Base-by-base conservation (phyloP, 257 asterid genomes). In the Solanum paucissectum region DNA sequence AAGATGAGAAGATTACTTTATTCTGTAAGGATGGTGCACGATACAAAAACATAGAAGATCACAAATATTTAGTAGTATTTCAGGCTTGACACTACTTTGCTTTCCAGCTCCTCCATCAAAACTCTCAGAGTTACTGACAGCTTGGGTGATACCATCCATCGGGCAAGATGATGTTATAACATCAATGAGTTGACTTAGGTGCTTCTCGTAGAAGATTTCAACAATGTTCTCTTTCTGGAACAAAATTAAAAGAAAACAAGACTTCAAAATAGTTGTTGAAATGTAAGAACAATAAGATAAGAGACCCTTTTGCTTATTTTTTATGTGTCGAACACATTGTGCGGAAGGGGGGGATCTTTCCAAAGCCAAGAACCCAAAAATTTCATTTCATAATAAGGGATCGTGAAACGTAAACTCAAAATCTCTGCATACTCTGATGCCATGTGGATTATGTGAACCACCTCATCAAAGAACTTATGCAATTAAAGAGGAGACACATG, bases 1-100 rank as follows among this genome's bases (percentile, higher is more conserved):
- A 37, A 89, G 82, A 76, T 76, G 52, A 90, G 88, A 87, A 89
- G 72, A 85, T 93, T 94, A 97, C 99, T 97, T 96, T 90, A 96
- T 97, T 92, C 97, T 94, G 85, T 92, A 92, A 32, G 99, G 98
- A 91, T 97, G 99, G 92, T 96, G 98, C 93, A 95, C 87, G 72
- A 97, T 94, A 74, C 98, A 97, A 91, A 95, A 97, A 96, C 97
- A 94, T 86, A 97, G 96, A 89, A 97, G 95, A 88, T 97, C 99
- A 91, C 99, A 96, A 85, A 95, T 91, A 90, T 94, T 96, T 86
- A 96, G 90, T 60, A 97, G 91, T 84, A 96, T 97, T 88, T 97
- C 99, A 81, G 99, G 98, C 92, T 93, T 96, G 90, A 90, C 91
- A 34, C 89, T 75, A 83, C 90, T 92, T 86, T 87, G 95, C 87